Base-by-base conservation (phyloP, 2,329 filamentous ascomycete genomes). In the Pyricularia sp. region DNA sequence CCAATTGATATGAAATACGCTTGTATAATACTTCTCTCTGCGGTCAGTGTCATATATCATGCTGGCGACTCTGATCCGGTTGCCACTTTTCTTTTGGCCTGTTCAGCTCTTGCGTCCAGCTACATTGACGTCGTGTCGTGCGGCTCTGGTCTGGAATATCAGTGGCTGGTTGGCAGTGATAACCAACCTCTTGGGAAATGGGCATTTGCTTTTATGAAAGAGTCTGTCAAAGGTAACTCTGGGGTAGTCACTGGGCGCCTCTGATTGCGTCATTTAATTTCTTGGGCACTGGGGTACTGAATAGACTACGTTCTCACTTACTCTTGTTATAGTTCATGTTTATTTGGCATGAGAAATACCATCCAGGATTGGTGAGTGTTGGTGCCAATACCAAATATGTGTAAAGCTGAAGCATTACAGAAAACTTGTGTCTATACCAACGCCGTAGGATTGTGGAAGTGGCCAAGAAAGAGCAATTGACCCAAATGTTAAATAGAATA, bases 1-100 rank as follows among this genome's bases (percentile, higher is more conserved):
- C 58, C 58, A 28, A 61, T 17, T 61, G 69, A 33, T 61, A 50
- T 66, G 65, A 69, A 66, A 70, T 68, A 68, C 36, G 69, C 68
- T 66, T 70, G 69, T 70, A 70, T 70, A 70, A 70, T 68, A 70
- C 30, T 42, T 68, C 63, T 59, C 31, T 63, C 58, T 67, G 58
- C 58, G 28, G 23, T 25, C 23, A 23, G 23, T 61, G 58, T 61
- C 58, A 28, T 61, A 61, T 61, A 28, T 61, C 25, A 61, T 26
- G 42, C 42, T 55, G 33, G 12, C 12, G 33, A 36, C 55, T 59
- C 20, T 59, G 55, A n/a, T 11, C 55, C 20, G 7, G 20, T n/a
- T 14, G 10, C n/a, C 4, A 3, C 26, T 61, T 26, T 23, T 12
- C 26, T 61, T 26, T 23, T 28, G n/a, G 23, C 23, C 58, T 12